Conservation (phyloP, 2,329 filamentous ascomycete species). For the Aquanectria penicillioides region DNA sequence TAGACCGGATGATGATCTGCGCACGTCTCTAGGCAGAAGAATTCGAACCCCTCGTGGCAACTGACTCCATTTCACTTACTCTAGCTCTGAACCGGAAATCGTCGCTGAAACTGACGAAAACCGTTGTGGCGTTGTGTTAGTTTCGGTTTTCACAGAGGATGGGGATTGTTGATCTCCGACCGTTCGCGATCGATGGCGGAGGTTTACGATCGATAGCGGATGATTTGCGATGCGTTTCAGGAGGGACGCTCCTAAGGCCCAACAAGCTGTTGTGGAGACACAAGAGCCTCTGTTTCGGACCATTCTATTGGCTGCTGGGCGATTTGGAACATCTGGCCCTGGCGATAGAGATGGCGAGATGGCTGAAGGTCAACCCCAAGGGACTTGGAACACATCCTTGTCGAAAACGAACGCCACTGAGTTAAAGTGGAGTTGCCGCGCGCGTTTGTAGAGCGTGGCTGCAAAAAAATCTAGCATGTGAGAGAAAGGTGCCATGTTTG, state of each 20-base stretch:
- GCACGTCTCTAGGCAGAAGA: not conserved
- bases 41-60: not conserved
- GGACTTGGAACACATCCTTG: too few relatives aligned
- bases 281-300: not conserved
- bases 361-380: too few relatives aligned
- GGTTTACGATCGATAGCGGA: slow-evolving; percentile 23
- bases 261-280: slow-evolving; percentile 6
- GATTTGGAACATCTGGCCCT: not conserved
- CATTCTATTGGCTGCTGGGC: slow-evolving; percentile 4
- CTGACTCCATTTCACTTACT: not conserved
- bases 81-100: not conserved
- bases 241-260: slow-evolving; percentile 16
- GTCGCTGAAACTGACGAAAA: not conserved
- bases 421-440: slow-evolving; percentile 6
- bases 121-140: not conserved
- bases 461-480: slow-evolving; percentile 6
- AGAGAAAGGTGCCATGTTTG: too few relatives aligned
- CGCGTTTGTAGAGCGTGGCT: not conserved
- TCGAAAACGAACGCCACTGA: not conserved
- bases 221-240: slow-evolving; percentile 25
- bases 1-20: slow-evolving; percentile 4
- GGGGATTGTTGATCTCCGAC: slow-evolving; percentile 16
- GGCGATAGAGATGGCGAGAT: too few relatives aligned
- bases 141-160: not conserved
- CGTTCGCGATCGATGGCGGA: slow-evolving; percentile 21